Percentiles rank a stretch among this genome's conserved stretches.
Evolutionary conservation across 495 filamentous ascomycete species (phyloP).

Genomic region (Pyrenopolyporus hunteri): DNA sequence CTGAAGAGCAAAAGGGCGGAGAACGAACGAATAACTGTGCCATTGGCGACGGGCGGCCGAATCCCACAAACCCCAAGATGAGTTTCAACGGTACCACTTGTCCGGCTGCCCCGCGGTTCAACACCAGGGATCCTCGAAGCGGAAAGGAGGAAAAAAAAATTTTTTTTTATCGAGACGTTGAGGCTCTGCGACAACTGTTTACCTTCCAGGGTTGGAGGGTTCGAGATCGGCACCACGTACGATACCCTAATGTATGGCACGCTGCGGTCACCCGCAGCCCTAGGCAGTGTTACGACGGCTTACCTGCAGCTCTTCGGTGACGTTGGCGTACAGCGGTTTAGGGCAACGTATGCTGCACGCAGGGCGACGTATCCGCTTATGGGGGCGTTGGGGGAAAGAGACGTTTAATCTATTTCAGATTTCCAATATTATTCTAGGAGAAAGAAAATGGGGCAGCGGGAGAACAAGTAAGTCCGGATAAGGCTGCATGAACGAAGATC

Average conservation of each 20-base stretch:
- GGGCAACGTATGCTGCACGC: conserved; percentile 10
- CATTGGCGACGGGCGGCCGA: conserved; percentile 5
- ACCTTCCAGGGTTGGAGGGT: neutral
- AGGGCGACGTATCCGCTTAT: conserved; percentile 32
- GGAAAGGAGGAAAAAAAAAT: conserved; percentile 13
- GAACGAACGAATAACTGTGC: neutral
- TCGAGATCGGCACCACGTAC: neutral
- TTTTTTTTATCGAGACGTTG: conserved; percentile 12
- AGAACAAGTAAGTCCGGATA: neutral
- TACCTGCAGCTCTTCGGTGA: conserved; percentile 32
- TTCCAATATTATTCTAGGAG: conserved; percentile 3
- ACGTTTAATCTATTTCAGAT: conserved; percentile 7
- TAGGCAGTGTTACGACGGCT: conserved; percentile 18
- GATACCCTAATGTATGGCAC: neutral
- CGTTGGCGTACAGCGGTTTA: conserved; percentile 23
- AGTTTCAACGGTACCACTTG: conserved; percentile 1
- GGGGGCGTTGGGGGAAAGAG: conserved; percentile 12
- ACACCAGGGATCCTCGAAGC: conserved; percentile 7
- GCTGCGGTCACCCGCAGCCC: neutral
- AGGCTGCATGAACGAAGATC: conserved; percentile 7
- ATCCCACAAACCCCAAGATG: conserved; percentile 18
- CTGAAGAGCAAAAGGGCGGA: conserved; percentile 12
- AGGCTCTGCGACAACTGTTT: conserved; percentile 28
- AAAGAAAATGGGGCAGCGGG: neutral
- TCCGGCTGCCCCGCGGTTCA: conserved; percentile 19